phyloP scores from a whole-genome alignment of 192 early-diverging fungal genomes.

The Spinellus fusiger region DNA sequence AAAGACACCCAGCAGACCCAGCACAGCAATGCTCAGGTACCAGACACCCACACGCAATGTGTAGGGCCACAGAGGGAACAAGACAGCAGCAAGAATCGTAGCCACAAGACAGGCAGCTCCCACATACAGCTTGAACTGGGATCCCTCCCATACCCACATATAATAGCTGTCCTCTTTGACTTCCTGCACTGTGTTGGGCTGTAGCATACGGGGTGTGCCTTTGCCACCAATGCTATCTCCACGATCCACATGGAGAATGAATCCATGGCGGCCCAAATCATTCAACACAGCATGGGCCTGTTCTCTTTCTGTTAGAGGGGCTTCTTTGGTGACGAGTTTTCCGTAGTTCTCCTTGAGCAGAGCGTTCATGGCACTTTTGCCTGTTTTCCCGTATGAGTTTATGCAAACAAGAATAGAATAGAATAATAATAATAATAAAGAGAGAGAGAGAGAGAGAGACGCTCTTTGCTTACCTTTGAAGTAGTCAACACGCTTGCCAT shows the following conservation, averaged over 20 bases:
- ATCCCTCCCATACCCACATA: slow-evolving; percentile 90
- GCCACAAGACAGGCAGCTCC: slow-evolving; percentile 74
- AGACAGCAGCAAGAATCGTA: slow-evolving; percentile 84
- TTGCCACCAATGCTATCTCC: slow-evolving; percentile 25
- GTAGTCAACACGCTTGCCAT: slow-evolving; percentile 85
- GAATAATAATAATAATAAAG: too few species aligned
- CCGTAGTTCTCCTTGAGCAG: slow-evolving; percentile 20
- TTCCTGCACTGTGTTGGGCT: slow-evolving; percentile 16
- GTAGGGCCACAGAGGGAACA: slow-evolving; percentile 97
- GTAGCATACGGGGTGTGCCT: slow-evolving; percentile 15
- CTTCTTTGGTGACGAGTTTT: slow-evolving; percentile 15
- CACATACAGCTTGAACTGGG: slow-evolving; percentile 69
- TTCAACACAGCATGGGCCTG: slow-evolving; percentile 19
- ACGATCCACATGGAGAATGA: slow-evolving; percentile 29
- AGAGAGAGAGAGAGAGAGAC: too few species aligned
- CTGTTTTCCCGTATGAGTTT: too few species aligned
- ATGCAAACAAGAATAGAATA: too few species aligned
- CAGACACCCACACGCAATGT: slow-evolving; percentile 78
- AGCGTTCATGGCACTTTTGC: slow-evolving; percentile 29
- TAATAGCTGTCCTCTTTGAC: slow-evolving; percentile 76
- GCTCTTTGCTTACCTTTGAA: slow-evolving; percentile 91
- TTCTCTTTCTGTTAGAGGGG: slow-evolving; percentile 10
- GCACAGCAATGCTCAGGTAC: slow-evolving; percentile 78
- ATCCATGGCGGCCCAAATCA: slow-evolving; percentile 24
- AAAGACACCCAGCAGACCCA: slow-evolving; percentile 85